These are phyloP conservation scores for Adansonia digitata DNA, from an alignment of 345 rosid genomes.

Conservation along the genomic window DNA sequence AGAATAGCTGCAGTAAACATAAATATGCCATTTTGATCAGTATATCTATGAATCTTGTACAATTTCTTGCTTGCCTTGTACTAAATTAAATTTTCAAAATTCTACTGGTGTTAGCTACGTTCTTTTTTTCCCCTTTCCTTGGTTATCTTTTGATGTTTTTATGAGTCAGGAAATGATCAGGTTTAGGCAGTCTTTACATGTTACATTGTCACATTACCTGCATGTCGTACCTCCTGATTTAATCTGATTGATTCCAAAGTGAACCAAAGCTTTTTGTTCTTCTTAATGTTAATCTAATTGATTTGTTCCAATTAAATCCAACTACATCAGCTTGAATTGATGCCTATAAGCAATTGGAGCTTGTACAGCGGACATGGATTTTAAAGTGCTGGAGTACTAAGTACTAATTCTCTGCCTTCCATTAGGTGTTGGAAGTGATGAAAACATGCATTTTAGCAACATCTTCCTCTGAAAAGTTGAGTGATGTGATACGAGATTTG, in stretches of 20 bases:
- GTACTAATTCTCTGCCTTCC: constrained; percentile 8
- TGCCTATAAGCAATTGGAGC: background rate
- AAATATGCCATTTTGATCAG: background rate
- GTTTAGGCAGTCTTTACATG: background rate
- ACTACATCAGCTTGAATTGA: background rate
- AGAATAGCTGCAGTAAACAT: background rate
- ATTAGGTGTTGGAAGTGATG: constrained; percentile 70
- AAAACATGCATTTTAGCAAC: constrained; percentile 54
- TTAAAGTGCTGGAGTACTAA: background rate
- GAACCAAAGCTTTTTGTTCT: background rate
- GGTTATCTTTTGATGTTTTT: background rate
- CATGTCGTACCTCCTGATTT: background rate
- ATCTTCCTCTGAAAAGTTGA: constrained; percentile 47
- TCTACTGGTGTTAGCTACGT: background rate
- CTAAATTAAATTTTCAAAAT: background rate
- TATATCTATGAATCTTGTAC: background rate
- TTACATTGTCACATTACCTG: background rate
- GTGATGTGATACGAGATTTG: constrained; percentile 50
- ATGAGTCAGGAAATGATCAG: background rate
- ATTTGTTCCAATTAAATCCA: background rate
- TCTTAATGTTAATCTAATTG: background rate
- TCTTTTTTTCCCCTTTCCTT: background rate
- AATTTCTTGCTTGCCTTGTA: background rate
- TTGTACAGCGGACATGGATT: background rate
- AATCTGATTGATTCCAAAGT: background rate